Evolutionary conservation across 306 rosid genomes (phyloP).

Genomic region (Dalbergia cochinchinensis): DNA sequence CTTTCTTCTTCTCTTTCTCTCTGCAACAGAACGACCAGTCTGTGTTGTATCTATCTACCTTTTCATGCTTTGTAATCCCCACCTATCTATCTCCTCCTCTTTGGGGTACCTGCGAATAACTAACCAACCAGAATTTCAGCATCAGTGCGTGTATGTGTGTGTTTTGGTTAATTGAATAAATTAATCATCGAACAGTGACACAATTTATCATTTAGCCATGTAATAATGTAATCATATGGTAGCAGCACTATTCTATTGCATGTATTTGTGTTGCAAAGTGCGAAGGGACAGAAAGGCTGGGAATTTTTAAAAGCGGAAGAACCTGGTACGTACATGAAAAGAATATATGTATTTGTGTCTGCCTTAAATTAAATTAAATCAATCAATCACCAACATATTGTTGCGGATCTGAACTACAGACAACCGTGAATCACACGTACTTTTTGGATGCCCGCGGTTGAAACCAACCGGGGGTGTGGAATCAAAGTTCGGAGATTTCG

Average conservation of each 20-base stretch:
- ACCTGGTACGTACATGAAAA: too few relatives aligned
- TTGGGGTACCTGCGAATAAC: background rate
- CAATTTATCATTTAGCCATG: too few relatives aligned
- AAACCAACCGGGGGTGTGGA: too few relatives aligned
- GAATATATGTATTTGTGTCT: too few relatives aligned
- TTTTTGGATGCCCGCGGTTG: too few relatives aligned
- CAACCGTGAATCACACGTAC: background rate
- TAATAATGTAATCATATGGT: background rate
- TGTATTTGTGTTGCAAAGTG: background rate
- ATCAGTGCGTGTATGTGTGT: background rate
- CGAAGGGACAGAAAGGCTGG: background rate
- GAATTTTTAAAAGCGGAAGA: background rate
- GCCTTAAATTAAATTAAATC: too few relatives aligned
- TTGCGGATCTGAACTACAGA: background rate
- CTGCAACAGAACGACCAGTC: background rate
- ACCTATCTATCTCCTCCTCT: background rate
- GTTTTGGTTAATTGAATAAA: background rate
- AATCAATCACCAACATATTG: background rate
- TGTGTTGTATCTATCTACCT: background rate
- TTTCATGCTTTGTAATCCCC: background rate
- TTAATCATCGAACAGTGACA: background rate
- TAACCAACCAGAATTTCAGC: background rate
- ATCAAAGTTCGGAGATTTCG: background rate
- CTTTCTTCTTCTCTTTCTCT: background rate
- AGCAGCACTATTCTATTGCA: background rate